phyloP scores from a whole-genome alignment of 805 yeast species.

The Metschnikowia baotianmanensis region DNA sequence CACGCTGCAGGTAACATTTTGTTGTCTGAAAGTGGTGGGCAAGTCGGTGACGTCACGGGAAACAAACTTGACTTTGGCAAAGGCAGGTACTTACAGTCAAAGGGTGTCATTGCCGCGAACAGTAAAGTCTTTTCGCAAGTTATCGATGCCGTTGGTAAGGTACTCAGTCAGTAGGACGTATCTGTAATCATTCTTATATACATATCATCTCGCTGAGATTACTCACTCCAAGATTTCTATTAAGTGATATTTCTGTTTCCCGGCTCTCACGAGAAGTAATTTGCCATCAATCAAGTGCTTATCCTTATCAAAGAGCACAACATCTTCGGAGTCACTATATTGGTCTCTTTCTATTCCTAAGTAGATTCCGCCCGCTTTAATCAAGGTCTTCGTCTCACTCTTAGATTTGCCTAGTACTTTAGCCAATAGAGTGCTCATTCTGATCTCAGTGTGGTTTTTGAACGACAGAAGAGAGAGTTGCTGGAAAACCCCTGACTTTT shows the following conservation, averaged over 20 bases:
- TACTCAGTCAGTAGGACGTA: conserved; percentile 15
- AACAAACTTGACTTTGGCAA: conserved; percentile 71
- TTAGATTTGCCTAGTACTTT: conserved; percentile 47
- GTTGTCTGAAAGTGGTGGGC: conserved; percentile 87
- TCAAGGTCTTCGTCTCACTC: conserved; percentile 57
- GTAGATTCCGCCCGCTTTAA: conserved; percentile 72
- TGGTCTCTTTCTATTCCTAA: conserved; percentile 59
- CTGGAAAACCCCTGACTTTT: conserved; percentile 53
- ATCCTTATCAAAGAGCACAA: conserved; percentile 45
- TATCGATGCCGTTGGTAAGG: conserved; percentile 43
- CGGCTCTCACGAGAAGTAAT: conserved; percentile 66
- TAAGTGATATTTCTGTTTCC: conserved; percentile 66
- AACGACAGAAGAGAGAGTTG: conserved; percentile 28
- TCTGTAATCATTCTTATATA: not conserved
- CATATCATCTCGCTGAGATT: not conserved
- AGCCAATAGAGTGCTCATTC: conserved; percentile 54
- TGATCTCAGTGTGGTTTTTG: conserved; percentile 31
- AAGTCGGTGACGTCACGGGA: conserved; percentile 83
- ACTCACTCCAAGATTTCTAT: conserved; percentile 25
- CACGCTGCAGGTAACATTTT: conserved; percentile 95
- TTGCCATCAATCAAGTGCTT: conserved; percentile 54
- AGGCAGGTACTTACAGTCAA: conserved; percentile 78
- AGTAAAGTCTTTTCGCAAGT: conserved; percentile 47
- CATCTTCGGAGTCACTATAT: conserved; percentile 46
- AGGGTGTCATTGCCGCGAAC: conserved; percentile 90